Evolutionary conservation across 23 red algal species (phyloP).

Genomic region (Gracilariopsis chorda): DNA sequence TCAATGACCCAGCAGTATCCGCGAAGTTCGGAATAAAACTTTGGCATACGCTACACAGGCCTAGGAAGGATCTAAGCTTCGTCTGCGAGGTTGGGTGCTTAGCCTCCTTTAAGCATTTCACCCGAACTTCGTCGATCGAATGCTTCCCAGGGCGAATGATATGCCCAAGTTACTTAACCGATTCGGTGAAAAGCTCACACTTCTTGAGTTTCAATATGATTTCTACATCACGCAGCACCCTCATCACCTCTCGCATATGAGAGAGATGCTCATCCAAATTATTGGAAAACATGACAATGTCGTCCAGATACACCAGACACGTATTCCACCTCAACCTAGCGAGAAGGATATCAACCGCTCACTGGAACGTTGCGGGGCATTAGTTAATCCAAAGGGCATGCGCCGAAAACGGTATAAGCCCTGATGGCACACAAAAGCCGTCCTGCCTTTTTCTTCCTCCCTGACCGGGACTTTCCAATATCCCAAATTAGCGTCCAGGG

Average conservation of each 20-base stretch:
- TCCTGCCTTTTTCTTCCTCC: neutral
- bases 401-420: constrained; percentile 27
- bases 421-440: constrained; percentile 30
- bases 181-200: constrained; percentile 23
- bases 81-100: neutral
- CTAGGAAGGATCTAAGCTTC: neutral
- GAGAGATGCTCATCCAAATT: neutral
- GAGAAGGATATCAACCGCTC: constrained; percentile 15
- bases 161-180: constrained; percentile 19
- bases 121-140: neutral
- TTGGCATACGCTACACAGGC: neutral
- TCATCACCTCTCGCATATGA: constrained; percentile 20
- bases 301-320: constrained; percentile 51
- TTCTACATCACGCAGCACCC: neutral
- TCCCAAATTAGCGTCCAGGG: constrained; percentile 4
- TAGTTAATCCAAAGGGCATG: constrained; percentile 43
- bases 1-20: neutral
- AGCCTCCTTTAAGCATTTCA: neutral
- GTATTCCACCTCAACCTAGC: neutral
- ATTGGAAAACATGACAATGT: constrained; percentile 36
- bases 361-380: constrained; percentile 35
- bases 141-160: neutral
- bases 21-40: neutral
- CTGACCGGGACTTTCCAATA: constrained; percentile 28
- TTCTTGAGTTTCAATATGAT: constrained; percentile 18